Conservation (phyloP, 208 protist species). For the Giardia muris region DNA sequence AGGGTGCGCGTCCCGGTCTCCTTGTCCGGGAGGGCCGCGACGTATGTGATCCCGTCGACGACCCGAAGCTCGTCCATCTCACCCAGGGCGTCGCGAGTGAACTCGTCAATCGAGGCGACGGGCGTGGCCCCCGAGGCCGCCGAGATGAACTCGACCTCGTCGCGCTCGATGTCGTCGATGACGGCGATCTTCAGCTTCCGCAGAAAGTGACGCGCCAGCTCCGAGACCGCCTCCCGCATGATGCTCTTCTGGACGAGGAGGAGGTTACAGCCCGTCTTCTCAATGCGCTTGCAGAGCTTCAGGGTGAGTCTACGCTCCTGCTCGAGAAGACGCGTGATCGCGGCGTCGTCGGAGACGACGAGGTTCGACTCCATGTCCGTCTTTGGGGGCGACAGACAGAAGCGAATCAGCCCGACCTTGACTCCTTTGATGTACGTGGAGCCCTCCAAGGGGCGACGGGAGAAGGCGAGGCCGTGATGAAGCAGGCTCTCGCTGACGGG, state of each 20-base stretch:
- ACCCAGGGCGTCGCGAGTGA: slow-evolving; percentile 84
- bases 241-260: slow-evolving; percentile 97
- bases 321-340: slow-evolving; percentile 82
- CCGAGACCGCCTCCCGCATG: slow-evolving; percentile 77
- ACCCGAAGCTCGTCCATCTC: slow-evolving; percentile 67
- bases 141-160: slow-evolving; percentile 93
- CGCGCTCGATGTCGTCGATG: slow-evolving; percentile 89
- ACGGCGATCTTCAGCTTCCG: slow-evolving; percentile 90
- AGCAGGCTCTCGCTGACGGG: slow-evolving; percentile 92
- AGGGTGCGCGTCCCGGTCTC: slow-evolving; percentile 50
- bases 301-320: slow-evolving; percentile 91
- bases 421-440: slow-evolving; percentile 68
- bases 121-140: slow-evolving; percentile 79
- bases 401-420: slow-evolving; percentile 96
- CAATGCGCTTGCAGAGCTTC: slow-evolving; percentile 83
- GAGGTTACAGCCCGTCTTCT: slow-evolving; percentile 88
- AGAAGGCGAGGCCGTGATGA: slow-evolving; percentile 50
- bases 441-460: neutral
- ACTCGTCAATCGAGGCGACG: slow-evolving; percentile 76
- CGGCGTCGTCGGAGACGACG: slow-evolving; percentile 60
- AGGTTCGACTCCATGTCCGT: slow-evolving; percentile 83
- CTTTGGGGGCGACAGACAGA: slow-evolving; percentile 92
- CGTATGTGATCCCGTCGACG: slow-evolving; percentile 57
- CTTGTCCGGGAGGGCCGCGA: neutral
- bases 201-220: slow-evolving; percentile 88